Evolutionary conservation across 2,329 filamentous ascomycete species (phyloP), one percentile per base, ranked within the genome.

Genomic region (Pestalotiopsis sp.): DNA sequence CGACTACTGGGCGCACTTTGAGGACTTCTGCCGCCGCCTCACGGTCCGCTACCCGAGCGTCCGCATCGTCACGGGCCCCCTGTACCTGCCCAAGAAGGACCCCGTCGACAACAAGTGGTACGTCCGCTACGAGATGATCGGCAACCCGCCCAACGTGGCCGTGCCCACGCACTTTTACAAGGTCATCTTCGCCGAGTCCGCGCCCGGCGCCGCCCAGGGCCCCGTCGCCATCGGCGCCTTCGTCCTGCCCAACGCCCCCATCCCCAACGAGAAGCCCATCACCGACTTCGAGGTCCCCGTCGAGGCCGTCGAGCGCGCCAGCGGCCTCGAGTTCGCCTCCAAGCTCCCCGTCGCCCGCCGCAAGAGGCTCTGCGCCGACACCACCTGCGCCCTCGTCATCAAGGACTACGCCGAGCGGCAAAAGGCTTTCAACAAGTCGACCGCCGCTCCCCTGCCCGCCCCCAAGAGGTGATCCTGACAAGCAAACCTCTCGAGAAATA

Each of bases 81-180:
- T 99, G 58, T 99, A 99, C 82, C 88, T 99, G 25, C 96, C 96
- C 11, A 92, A 92, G 80, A 89, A 91, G 70, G 94, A 97, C 73
- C 86, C 90, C 4, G 82, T 82, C 68, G 96, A 98, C 83, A 92
- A 93, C 75, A 98, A 98, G 85, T 99, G 95, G 94, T 92, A 94
- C 73, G 94, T 98, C 69, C 91, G 87, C 70, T 98, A 99, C 84
- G 96, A 99, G 84, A 92, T 99, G 69, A 97, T 99, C 75, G 96
- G 96, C 52, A 92, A 87, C 78, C 96, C 96, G 72, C 95, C 96
- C 7, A 97, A 94, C 76, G 92, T 99, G 67, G 95, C 96, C 31
- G 96, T 99, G 66, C 96, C 96, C 3, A 99, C 96, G 25, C 96
- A 99, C 81, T 99, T 99, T 83, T 99, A 97, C 88, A 99, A 99